Evolutionary conservation across 2,329 filamentous ascomycete species (phyloP).

Genomic region (Diaporthe amygdali): DNA sequence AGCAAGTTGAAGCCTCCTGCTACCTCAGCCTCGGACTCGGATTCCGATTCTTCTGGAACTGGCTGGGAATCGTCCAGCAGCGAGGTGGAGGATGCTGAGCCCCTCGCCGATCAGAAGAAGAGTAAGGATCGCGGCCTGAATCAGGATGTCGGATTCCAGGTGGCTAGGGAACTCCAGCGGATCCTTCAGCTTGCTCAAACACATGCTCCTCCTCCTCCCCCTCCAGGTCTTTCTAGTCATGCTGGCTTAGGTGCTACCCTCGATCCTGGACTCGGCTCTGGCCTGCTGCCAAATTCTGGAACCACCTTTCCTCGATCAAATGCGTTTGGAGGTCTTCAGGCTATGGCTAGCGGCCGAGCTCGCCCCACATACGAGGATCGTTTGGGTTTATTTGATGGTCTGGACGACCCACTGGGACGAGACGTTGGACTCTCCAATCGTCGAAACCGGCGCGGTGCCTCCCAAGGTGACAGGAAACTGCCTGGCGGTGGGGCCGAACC

Average conservation of each 20-base stretch:
- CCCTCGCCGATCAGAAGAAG: not conserved
- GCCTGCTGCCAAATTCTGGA: not conserved
- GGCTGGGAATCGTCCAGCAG: not conserved
- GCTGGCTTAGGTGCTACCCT: not conserved
- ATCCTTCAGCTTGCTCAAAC: slow-evolving; percentile 11
- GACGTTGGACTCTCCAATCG: not conserved
- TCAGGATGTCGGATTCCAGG: not conserved
- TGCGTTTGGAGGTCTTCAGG: not conserved
- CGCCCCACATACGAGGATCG: not conserved
- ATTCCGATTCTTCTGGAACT: not conserved
- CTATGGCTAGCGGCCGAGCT: not conserved
- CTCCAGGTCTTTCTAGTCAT: not conserved
- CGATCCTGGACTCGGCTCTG: not conserved
- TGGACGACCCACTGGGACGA: not conserved
- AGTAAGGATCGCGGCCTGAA: not conserved
- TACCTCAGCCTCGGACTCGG: not conserved
- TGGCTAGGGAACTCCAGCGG: slow-evolving; percentile 4
- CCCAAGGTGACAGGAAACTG: not conserved
- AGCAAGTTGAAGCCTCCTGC: not conserved
- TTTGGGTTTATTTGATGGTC: not conserved
- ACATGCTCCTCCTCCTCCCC: not conserved
- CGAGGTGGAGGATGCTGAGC: not conserved
- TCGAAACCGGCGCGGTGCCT: not conserved
- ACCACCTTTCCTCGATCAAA: not conserved
- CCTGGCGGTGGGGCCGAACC: not conserved